These are phyloP conservation scores for Fraxinus cuspidata DNA, from an alignment of 257 asterid species.

Conservation along the genomic window DNA sequence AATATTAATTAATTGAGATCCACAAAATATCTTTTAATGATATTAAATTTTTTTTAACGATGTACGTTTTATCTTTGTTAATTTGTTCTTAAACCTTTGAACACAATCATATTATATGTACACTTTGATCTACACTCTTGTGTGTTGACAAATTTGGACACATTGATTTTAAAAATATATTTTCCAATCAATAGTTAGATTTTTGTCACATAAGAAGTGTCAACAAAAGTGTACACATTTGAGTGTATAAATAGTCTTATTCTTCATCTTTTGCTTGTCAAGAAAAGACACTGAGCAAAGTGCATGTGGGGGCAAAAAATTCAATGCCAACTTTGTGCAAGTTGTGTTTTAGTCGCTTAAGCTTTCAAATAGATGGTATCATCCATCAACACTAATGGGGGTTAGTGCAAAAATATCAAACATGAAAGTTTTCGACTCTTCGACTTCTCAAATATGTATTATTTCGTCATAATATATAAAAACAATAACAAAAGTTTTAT, in stretches of 20 bases:
- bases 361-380: slow-evolving; percentile 21
- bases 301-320: slow-evolving; percentile 31
- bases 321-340: slow-evolving; percentile 33
- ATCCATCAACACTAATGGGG: slow-evolving; percentile 26
- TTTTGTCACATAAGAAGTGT: no score
- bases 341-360: slow-evolving; percentile 29
- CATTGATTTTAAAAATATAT: no score
- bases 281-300: slow-evolving; percentile 30
- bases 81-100: slow-evolving; percentile 12
- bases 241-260: no score
- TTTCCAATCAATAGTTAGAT: no score
- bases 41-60: slow-evolving; percentile 14
- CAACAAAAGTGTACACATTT: no score
- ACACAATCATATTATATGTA: no score
- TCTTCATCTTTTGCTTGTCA: slow-evolving; percentile 20
- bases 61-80: neutral
- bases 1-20: slow-evolving; percentile 29
- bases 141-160: no score
- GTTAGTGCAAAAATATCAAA: slow-evolving; percentile 23
- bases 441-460: neutral
- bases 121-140: no score
- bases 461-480: neutral
- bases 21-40: slow-evolving; percentile 31
- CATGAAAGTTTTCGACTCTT: neutral
- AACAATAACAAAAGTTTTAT: neutral